Evolutionary conservation across 2,329 filamentous ascomycete genomes (phyloP).

Genomic region (Neopestalotiopsis clavispora): DNA sequence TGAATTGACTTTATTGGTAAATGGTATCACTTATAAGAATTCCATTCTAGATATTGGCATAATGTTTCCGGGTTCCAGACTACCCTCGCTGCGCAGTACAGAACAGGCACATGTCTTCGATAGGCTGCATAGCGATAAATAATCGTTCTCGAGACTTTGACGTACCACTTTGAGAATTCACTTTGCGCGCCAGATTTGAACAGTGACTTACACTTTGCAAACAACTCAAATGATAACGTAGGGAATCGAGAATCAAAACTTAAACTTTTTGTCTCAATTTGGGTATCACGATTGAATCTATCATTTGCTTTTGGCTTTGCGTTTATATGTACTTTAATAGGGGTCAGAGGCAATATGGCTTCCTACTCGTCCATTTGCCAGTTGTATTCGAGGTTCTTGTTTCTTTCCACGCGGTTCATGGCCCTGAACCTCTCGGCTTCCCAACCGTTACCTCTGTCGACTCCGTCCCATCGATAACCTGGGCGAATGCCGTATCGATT

Average conservation of each 20-base stretch:
- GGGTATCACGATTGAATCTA: constrained; percentile 4
- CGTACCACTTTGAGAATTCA: too few species aligned
- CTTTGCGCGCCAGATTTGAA: too few species aligned
- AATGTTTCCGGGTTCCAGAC: neutral
- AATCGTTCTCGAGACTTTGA: too few species aligned
- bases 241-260: neutral
- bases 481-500: constrained; percentile 94
- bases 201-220: too few species aligned
- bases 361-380: constrained; percentile 93
- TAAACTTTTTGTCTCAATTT: neutral
- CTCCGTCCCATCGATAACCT: constrained; percentile 95
- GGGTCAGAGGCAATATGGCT: neutral
- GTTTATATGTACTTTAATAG: neutral
- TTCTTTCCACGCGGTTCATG: constrained; percentile 76
- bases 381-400: constrained; percentile 82
- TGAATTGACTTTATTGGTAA: neutral
- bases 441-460: constrained; percentile 92
- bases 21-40: neutral
- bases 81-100: neutral
- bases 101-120: too few species aligned
- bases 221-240: too few species aligned
- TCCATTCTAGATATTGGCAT: neutral
- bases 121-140: too few species aligned
- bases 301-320: neutral
- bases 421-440: constrained; percentile 92